Evolutionary conservation across 192 early-diverging fungal genomes (phyloP).

Genomic region (Podochytrium sp.): DNA sequence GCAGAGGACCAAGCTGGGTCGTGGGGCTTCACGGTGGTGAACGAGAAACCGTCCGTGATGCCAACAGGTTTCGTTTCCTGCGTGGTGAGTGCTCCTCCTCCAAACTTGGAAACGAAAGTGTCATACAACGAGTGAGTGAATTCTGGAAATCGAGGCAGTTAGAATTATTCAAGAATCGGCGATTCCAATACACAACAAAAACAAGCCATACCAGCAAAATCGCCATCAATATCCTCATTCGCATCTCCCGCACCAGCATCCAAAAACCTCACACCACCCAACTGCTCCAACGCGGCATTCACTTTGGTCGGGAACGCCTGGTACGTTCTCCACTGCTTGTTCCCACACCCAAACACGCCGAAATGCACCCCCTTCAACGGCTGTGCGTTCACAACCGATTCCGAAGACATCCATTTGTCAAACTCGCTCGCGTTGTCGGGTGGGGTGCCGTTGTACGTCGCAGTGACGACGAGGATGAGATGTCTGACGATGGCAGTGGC

Average conservation of each 20-base stretch:
- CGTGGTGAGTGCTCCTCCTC: not conserved
- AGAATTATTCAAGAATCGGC: no score
- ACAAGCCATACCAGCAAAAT: constrained; percentile 9
- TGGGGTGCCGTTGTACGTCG: constrained; percentile 55
- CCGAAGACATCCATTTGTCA: constrained; percentile 34
- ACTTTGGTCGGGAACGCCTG: constrained; percentile 57
- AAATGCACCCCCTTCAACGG: constrained; percentile 47
- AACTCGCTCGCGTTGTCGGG: constrained; percentile 60
- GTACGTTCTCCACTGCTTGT: constrained; percentile 64
- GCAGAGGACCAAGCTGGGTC: constrained; percentile 1
- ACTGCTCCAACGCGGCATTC: constrained; percentile 40
- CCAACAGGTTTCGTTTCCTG: not conserved
- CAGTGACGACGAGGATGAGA: constrained; percentile 41
- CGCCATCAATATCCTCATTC: constrained; percentile 39
- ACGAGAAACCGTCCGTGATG: constrained; percentile 9
- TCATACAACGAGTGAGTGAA: not conserved
- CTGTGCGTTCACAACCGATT: not conserved
- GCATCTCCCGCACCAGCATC: constrained; percentile 53
- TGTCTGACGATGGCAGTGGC: constrained; percentile 4
- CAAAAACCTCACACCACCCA: constrained; percentile 53
- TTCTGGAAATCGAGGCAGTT: not conserved
- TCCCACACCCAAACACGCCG: constrained; percentile 64
- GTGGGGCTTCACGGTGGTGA: not conserved
- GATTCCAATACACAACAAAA: not conserved
- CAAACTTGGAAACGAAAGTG: not conserved